phyloP scores from a whole-genome alignment of 768 basidiomycete genomes.

The Leccinum aurantiacum region DNA sequence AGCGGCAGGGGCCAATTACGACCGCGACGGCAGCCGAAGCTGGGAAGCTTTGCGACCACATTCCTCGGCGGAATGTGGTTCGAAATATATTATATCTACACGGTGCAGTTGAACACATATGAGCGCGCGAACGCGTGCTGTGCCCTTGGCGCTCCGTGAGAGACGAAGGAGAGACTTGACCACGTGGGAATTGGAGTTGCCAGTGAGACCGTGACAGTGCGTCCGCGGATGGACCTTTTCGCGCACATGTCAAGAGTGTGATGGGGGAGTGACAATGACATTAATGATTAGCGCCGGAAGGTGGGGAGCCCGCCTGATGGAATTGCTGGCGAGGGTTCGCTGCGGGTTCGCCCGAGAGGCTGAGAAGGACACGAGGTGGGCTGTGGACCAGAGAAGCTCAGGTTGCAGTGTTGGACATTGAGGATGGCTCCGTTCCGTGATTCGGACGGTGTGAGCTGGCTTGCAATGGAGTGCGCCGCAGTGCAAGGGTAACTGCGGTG shows the following conservation, averaged over 20 bases:
- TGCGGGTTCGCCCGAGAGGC: constrained; percentile 1
- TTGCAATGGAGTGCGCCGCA: background rate
- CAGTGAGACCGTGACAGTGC: background rate
- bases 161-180: background rate
- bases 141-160: background rate
- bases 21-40: constrained; percentile 1
- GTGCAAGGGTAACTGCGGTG: background rate
- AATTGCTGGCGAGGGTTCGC: background rate
- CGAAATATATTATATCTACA: background rate
- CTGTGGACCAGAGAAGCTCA: background rate
- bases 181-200: background rate
- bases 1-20: constrained; percentile 17
- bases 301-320: constrained; percentile 11
- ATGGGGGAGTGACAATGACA: background rate
- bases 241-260: background rate
- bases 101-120: background rate
- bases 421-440: background rate
- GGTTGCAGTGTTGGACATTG: background rate
- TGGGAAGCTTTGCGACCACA: constrained; percentile 12
- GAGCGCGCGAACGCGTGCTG: background rate
- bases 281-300: constrained; percentile 15
- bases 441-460: background rate
- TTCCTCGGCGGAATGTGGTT: constrained; percentile 5
- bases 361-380: background rate
- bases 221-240: background rate